Base-by-base conservation (phyloP, 768 basidiomycete genomes). In the Lanmaoa pseudosensibilis region DNA sequence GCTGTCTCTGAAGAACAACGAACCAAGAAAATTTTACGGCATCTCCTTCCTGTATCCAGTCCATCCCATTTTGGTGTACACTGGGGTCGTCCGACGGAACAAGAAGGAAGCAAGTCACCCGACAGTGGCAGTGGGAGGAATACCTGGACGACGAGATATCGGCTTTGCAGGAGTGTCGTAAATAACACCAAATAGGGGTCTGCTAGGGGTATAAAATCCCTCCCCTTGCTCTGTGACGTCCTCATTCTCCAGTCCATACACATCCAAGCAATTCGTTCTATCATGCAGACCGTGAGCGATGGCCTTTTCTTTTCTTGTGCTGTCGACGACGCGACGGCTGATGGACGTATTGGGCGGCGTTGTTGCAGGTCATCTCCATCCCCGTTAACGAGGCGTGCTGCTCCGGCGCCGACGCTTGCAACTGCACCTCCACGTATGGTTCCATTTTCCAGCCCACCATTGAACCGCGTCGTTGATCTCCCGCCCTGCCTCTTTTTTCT, bases 221-320 rank as follows among this genome's bases (percentile, higher is more conserved):
- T 16, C 21, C 34, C 1, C 46, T 3, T 19, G 5, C 6, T 12
- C 5, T 25, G 18, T 4, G 34, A 25, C 10, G 34, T 23, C 12
- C 34, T 32, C 19, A 19, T 52, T 3, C 37, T 30, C 52, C 32
- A 52, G 25, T 39, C 16, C 5, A 37, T 30, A 12, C 32, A 55
- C 27, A n/a, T n/a, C n/a, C n/a, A n/a, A n/a, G n/a, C n/a, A n/a
- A n/a, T n/a, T n/a, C n/a, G n/a, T n/a, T n/a, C n/a, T n/a, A n/a
- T n/a, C 43, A 66, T 65, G 65, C 65, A 65, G 46, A 64, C 54
- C 12, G 65, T 67, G 49, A 54, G 65, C 46, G 19, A 25, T n/a
- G 21, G 0, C 9, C 18, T 30, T 1, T 13, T 44, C 15, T 16
- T 21, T 11, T 27, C 7, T 9, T 41, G 15, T 7, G 44, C 19